Evolutionary conservation across 2,329 filamentous ascomycete genomes (phyloP), one percentile per base, ranked within the genome.

Genomic region (Xylariaceae sp.): DNA sequence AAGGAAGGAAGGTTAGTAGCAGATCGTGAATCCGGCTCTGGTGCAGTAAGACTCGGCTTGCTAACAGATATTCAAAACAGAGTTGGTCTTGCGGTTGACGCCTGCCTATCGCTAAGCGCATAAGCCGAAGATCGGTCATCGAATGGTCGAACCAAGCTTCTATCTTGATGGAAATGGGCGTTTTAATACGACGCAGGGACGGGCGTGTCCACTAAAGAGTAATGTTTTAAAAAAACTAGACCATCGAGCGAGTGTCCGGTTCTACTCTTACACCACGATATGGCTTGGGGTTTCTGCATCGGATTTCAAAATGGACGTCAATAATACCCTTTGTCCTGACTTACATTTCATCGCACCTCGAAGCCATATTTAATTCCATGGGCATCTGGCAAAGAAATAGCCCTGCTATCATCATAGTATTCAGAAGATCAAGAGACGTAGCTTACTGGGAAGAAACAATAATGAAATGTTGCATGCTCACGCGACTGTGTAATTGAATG

Each of bases 1-100:
- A 97, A 99, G 76, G 88, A 97, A 75, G 95, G 94, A 72, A 85
- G 90, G 91, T 93, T 74, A 77, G 89, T 83, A 53, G 4, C 30
- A 17, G 35, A 56, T 52, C 45, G 23, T 56, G 42, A 42, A 52
- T 49, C 59, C 30, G 39, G 30, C 34, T 51, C 52, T 15, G 34
- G 7, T n/a, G 13, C 56, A 42, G 18, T 53, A 42, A 35, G 56
- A 49, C 13, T 57, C 15, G 7, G 67, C 63, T 50, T 68, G 51
- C 56, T 61, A 51, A 62, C 53, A 55, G 37, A 6, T 13, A 17
- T 23, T 10, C 10, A 35, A 17, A 52, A 15, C 67, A 92, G 89
- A 74, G 89, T 94, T 68, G 89, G 89, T 45, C 77, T 91, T 66
- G 90, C 90, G n/a, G 90, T 94, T 47, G 90, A 94, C 74, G 90